Percentiles rank a stretch among this genome's conserved stretches.
These are phyloP conservation scores for Plasmodium billcollinsi DNA, from an alignment of 169 alveolate species.

Conservation along the genomic window DNA sequence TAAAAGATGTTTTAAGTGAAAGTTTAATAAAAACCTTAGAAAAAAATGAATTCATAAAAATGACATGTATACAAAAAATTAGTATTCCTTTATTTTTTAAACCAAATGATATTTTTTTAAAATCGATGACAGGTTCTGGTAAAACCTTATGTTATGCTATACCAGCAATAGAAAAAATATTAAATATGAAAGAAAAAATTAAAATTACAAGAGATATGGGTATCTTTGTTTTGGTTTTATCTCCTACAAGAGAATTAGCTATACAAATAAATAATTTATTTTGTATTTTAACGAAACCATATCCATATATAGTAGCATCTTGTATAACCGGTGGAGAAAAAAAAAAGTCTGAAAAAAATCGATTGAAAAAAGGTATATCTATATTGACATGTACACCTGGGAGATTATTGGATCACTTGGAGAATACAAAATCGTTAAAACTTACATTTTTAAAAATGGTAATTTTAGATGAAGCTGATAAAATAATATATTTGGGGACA, in stretches of 20 bases:
- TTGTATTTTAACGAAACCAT: conserved; percentile 76
- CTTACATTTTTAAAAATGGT: conserved; percentile 84
- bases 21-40: conserved; percentile 62
- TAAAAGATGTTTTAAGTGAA: conserved; percentile 38
- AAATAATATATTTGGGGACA: conserved; percentile 97
- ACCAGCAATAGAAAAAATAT: conserved; percentile 91
- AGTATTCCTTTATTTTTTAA: conserved; percentile 93
- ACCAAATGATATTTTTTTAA: conserved; percentile 94
- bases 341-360: conserved; percentile 91
- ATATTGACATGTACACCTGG: conserved; percentile 98
- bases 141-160: conserved; percentile 96
- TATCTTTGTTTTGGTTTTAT: conserved; percentile 81
- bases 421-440: conserved; percentile 92
- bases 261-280: conserved; percentile 84
- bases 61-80: conserved; percentile 91
- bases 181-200: conserved; percentile 47
- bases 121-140: conserved; percentile 98
- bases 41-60: conserved; percentile 80
- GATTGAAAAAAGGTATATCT: conserved; percentile 94
- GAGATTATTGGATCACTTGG: conserved; percentile 95
- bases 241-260: conserved; percentile 94
- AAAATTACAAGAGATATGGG: conserved; percentile 88
- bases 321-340: conserved; percentile 93
- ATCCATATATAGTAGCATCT: conserved; percentile 85
- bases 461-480: conserved; percentile 99